These are phyloP conservation scores for Fistulifera pelliculosa DNA, from an alignment of 108 stramenopile genomes.

Conservation along the genomic window DNA sequence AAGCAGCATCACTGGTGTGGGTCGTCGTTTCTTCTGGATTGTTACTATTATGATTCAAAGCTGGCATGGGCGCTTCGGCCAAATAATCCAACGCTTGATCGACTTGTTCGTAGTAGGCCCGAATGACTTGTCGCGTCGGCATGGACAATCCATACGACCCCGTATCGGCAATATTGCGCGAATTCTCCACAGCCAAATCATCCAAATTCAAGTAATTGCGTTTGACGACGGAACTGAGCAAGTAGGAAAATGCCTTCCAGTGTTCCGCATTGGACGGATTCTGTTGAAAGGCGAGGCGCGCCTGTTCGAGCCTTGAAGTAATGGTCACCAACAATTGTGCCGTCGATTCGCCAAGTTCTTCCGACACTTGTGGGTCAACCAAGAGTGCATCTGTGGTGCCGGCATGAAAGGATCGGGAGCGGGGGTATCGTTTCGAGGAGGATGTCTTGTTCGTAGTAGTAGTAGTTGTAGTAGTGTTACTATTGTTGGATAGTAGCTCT, in stretches of 20 bases:
- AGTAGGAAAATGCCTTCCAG: constrained; percentile 48
- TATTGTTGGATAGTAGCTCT: too few species aligned
- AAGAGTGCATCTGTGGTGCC: constrained; percentile 8
- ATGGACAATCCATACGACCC: constrained; percentile 52
- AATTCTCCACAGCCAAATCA: constrained; percentile 63
- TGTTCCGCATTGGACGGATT: constrained; percentile 11
- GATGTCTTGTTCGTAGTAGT: too few species aligned
- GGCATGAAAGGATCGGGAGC: constrained; percentile 11
- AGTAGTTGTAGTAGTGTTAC: too few species aligned
- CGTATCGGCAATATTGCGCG: constrained; percentile 55
- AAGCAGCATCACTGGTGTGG: too few species aligned
- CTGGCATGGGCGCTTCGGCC: constrained; percentile 29
- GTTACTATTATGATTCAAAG: background rate
- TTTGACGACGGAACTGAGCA: constrained; percentile 75
- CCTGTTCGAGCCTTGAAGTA: constrained; percentile 47
- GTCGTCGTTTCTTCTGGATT: constrained; percentile 15
- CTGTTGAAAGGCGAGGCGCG: constrained; percentile 34
- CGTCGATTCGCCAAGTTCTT: constrained; percentile 47
- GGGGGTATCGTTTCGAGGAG: too few species aligned
- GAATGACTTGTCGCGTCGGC: constrained; percentile 51
- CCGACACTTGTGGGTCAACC: constrained; percentile 23
- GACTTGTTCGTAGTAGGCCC: constrained; percentile 63
- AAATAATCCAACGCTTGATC: constrained; percentile 59
- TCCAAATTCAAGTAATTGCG: constrained; percentile 86
- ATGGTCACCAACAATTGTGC: constrained; percentile 59